Evolutionary conservation across 352 stramenopile genomes (phyloP).

Genomic region (Globisporangium abappressorium): DNA sequence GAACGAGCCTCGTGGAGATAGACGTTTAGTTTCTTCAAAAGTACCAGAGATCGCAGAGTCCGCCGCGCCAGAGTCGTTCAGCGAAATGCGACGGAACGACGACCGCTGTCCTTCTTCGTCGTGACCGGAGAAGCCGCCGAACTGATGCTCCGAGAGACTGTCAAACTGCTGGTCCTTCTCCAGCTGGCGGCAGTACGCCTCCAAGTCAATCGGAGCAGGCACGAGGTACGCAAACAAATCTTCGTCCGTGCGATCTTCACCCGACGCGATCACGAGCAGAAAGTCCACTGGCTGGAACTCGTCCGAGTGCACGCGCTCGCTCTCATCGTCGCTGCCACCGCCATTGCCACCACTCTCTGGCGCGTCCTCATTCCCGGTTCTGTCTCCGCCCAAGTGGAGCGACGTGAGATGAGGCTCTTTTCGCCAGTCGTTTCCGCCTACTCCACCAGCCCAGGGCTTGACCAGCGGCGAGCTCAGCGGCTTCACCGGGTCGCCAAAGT

Average conservation of each 20-base stretch:
- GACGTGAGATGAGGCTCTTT: conserved; percentile 12
- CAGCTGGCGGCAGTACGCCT: conserved; percentile 72
- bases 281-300: conserved; percentile 56
- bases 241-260: conserved; percentile 80
- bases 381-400: conserved; percentile 12
- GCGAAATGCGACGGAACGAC: conserved; percentile 8
- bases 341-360: not conserved
- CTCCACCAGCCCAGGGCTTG: conserved; percentile 27
- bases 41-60: conserved; percentile 20
- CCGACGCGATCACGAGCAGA: conserved; percentile 80
- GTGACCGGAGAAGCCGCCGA: conserved; percentile 3
- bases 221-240: conserved; percentile 79
- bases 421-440: conserved; percentile 9
- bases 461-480: conserved; percentile 42
- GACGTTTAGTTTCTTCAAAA: conserved; percentile 23
- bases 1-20: conserved; percentile 49
- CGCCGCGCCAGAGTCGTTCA: conserved; percentile 24
- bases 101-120: conserved; percentile 2
- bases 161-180: conserved; percentile 48
- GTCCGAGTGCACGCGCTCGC: not conserved
- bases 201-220: conserved; percentile 75
- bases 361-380: not conserved
- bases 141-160: not conserved
- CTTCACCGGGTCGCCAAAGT: conserved; percentile 64
- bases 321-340: conserved; percentile 7